Conservation (phyloP, 2,329 filamentous ascomycete genomes). For the Trichophyton benhamiae region DNA sequence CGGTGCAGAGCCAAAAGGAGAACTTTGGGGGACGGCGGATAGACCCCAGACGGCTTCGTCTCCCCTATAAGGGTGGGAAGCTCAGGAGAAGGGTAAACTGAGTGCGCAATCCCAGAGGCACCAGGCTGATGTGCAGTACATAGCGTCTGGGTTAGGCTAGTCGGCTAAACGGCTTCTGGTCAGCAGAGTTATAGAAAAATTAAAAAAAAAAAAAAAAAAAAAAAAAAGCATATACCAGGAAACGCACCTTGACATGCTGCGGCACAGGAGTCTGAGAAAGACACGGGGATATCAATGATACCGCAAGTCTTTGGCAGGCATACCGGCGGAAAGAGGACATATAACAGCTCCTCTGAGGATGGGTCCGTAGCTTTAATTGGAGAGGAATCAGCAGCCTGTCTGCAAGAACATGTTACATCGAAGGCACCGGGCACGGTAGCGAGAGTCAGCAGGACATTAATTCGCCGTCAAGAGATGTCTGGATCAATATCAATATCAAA, state of each 20-base stretch:
- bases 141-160: not conserved
- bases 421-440: not conserved
- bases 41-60: not conserved
- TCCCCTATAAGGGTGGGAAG: not conserved
- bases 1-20: not conserved
- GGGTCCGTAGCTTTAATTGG: not conserved
- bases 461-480: not conserved
- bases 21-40: not conserved
- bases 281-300: conserved; percentile 1
- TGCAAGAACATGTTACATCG: not conserved
- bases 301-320: not conserved
- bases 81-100: not conserved
- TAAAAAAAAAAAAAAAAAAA: too few relatives aligned
- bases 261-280: not conserved
- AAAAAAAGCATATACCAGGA: not conserved
- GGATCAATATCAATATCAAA: not conserved
- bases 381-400: not conserved
- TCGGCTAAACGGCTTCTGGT: not conserved
- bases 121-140: not conserved
- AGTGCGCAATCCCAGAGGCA: not conserved
- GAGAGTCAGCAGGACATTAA: not conserved
- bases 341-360: not conserved
- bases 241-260: not conserved
- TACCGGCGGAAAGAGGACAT: not conserved
- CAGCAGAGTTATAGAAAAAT: not conserved